Percentiles rank a stretch among this genome's conserved stretches.
Conservation (phyloP, 768 basidiomycete species). For the Nidularia pulvinata region DNA sequence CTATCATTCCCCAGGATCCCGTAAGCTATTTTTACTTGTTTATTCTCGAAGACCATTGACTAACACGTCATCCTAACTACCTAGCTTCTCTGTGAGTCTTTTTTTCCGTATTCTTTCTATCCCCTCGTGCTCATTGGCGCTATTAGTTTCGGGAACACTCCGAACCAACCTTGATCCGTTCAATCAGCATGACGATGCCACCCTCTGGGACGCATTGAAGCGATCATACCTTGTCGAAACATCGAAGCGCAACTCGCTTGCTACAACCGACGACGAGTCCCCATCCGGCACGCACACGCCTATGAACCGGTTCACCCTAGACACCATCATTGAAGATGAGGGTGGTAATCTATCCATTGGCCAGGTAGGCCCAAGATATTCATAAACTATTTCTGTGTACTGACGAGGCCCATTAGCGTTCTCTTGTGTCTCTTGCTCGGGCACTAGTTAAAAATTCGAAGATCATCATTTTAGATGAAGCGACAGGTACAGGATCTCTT, state of each 20-base stretch:
- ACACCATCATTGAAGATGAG: conserved; percentile 84
- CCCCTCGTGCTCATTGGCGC: conserved; percentile 6
- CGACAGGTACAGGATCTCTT: conserved; percentile 51
- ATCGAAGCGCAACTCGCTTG: conserved; percentile 22
- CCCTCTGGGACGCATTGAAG: conserved; percentile 86
- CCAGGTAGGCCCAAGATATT: conserved; percentile 31
- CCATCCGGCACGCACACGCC: conserved; percentile 40
- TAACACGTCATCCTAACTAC: not conserved
- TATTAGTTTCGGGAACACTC: conserved; percentile 74
- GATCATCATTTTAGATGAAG: conserved; percentile 89
- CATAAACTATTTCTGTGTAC: not conserved
- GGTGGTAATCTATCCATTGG: conserved; percentile 85
- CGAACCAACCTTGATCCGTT: conserved; percentile 93
- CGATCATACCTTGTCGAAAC: conserved; percentile 80
- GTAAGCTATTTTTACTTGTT: conserved; percentile 30
- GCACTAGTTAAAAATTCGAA: conserved; percentile 86
- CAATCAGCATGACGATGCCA: conserved; percentile 73
- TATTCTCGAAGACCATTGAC: too few relatives aligned
- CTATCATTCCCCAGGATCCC: conserved; percentile 87
- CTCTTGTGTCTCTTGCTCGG: conserved; percentile 84
- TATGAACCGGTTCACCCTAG: conserved; percentile 75
- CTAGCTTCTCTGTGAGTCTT: conserved; percentile 44
- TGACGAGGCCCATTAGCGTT: conserved; percentile 46
- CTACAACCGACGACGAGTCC: conserved; percentile 20
- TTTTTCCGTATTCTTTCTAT: not conserved